Percentiles rank a stretch among this genome's conserved stretches.
Evolutionary conservation across 352 stramenopile species (phyloP).

Genomic region (Phytopythium chamaehyphon): DNA sequence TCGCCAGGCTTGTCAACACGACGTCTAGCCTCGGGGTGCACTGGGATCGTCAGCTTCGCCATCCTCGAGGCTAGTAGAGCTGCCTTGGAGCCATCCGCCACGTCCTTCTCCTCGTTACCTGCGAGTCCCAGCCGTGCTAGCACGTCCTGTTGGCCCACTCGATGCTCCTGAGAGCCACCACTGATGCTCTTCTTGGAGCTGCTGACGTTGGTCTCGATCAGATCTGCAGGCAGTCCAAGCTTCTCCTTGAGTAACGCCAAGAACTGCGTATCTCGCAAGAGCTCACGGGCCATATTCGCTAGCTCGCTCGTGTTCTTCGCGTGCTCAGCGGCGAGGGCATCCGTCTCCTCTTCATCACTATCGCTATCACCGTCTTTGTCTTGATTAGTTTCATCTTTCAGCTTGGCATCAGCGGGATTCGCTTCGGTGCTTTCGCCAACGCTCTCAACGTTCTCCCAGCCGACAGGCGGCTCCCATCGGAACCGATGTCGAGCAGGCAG

Average conservation of each 20-base stretch:
- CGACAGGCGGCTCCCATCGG: slow-evolving; percentile 40
- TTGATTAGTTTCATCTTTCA: slow-evolving; percentile 6
- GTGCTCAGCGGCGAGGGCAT: slow-evolving; percentile 15
- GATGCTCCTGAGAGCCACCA: slow-evolving; percentile 8
- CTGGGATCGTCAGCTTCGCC: slow-evolving; percentile 47
- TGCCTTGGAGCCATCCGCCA: slow-evolving; percentile 42
- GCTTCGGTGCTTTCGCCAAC: slow-evolving; percentile 11
- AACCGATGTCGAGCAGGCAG: slow-evolving; percentile 38
- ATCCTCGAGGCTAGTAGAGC: slow-evolving; percentile 54
- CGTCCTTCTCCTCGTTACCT: slow-evolving; percentile 34
- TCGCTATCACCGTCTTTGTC: slow-evolving; percentile 14
- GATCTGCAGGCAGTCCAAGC: slow-evolving; percentile 38
- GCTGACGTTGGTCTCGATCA: slow-evolving; percentile 4
- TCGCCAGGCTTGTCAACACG: slow-evolving; percentile 30
- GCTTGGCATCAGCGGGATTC: slow-evolving; percentile 1
- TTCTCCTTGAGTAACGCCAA: slow-evolving; percentile 50
- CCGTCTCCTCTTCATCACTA: slow-evolving; percentile 3
- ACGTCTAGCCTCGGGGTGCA: slow-evolving; percentile 5
- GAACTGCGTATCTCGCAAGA: slow-evolving; percentile 65
- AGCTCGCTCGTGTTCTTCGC: slow-evolving; percentile 24
- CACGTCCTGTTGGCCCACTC: slow-evolving; percentile 17
- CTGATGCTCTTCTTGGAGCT: slow-evolving; percentile 10
- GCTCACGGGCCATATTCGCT: slow-evolving; percentile 20
- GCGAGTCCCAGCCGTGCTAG: slow-evolving; percentile 10
- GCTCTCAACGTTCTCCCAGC: slow-evolving; percentile 17